Percentiles rank a stretch among this genome's conserved stretches.
Evolutionary conservation across 2,329 filamentous ascomycete genomes (phyloP).

Genomic region (Thermochaetoides dissita): DNA sequence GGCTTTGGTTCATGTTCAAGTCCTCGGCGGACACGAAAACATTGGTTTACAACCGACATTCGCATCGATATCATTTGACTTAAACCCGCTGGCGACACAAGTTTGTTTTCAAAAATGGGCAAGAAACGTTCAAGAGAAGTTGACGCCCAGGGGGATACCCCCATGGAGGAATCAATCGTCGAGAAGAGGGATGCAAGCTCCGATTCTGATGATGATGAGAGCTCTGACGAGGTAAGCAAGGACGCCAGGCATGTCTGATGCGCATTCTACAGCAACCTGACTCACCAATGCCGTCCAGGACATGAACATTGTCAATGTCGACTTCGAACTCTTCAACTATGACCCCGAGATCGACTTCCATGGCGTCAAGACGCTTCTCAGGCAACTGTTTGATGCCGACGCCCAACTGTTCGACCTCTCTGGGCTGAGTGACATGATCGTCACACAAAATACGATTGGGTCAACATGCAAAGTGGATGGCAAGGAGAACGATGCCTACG

Average conservation of each 20-base stretch:
- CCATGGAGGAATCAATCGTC: slow-evolving; percentile 13
- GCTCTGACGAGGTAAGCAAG: slow-evolving; percentile 29
- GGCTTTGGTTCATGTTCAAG: background rate
- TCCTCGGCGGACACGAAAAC: background rate
- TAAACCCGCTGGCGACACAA: background rate
- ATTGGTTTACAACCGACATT: background rate
- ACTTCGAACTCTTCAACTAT: slow-evolving; percentile 98
- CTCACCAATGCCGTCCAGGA: slow-evolving; percentile 38
- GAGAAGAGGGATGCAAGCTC: slow-evolving; percentile 18
- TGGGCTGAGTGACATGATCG: slow-evolving; percentile 68
- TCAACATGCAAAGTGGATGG: slow-evolving; percentile 97
- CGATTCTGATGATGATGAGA: slow-evolving; percentile 25
- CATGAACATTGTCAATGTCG: slow-evolving; percentile 82
- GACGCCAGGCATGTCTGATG: slow-evolving; percentile 5
- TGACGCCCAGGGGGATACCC: slow-evolving; percentile 16
- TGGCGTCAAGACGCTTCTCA: slow-evolving; percentile 75
- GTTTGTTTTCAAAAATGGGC: slow-evolving; percentile 16
- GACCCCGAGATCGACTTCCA: slow-evolving; percentile 84
- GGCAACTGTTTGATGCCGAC: slow-evolving; percentile 87
- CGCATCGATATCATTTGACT: background rate
- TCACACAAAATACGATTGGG: slow-evolving; percentile 75
- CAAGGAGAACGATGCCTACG: slow-evolving; percentile 82
- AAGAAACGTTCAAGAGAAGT: slow-evolving; percentile 25
- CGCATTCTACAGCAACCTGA: too few species aligned
- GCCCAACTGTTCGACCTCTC: slow-evolving; percentile 76